Percentiles rank a stretch among this genome's conserved stretches.
These are phyloP conservation scores for Cyberlindnera suaveolens DNA, from an alignment of 805 yeast species.

Conservation along the genomic window DNA sequence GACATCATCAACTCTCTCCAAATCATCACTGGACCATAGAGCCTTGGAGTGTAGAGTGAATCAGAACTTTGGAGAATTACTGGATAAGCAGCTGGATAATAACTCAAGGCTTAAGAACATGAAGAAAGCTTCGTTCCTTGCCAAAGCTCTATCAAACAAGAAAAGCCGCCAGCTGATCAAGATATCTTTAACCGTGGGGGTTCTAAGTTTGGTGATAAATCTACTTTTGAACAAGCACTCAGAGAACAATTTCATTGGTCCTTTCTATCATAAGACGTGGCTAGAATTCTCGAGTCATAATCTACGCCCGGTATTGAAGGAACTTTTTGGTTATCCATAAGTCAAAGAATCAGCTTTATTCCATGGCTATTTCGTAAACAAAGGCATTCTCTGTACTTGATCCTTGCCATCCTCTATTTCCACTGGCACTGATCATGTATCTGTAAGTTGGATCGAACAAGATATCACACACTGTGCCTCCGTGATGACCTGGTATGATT, in stretches of 20 bases:
- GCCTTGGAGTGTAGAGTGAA: neutral
- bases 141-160: neutral
- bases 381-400: conserved; percentile 72
- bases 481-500: conserved; percentile 95
- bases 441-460: conserved; percentile 82
- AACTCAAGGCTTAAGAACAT: neutral
- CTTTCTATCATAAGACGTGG: neutral
- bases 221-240: neutral
- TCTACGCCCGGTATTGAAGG: neutral
- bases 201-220: conserved; percentile 6
- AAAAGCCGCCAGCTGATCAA: conserved; percentile 7
- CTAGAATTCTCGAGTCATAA: neutral
- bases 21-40: neutral
- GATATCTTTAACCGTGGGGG: conserved; percentile 9
- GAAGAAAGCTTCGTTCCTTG: neutral
- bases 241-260: neutral
- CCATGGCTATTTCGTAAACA: conserved; percentile 67
- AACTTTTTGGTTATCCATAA: neutral
- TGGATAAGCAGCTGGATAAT: neutral
- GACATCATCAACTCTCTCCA: conserved; percentile 12
- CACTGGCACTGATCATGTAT: conserved; percentile 86
- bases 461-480: conserved; percentile 76
- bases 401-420: conserved; percentile 95
- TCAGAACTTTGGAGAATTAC: neutral
- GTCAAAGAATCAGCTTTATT: conserved; percentile 7